Evolutionary conservation across 108 stramenopile species (phyloP).

Genomic region (Asterionellopsis glacialis): DNA sequence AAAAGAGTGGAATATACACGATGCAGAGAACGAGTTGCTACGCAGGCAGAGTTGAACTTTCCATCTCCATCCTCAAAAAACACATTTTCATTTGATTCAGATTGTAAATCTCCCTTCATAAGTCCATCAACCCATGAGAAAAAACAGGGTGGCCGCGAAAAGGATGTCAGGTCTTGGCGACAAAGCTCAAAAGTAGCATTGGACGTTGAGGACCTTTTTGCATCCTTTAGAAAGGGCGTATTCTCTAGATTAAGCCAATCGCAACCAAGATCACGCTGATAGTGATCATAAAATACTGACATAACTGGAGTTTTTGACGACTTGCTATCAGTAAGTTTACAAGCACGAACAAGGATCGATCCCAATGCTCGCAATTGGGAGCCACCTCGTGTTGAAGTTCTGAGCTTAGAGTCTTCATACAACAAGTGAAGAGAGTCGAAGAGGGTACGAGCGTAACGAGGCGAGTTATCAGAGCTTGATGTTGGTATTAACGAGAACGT

Average conservation of each 20-base stretch:
- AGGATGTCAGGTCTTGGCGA: not conserved
- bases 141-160: slow-evolving; percentile 30
- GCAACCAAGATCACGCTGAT: slow-evolving; percentile 31
- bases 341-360: slow-evolving; percentile 17
- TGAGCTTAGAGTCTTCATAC: slow-evolving; percentile 69
- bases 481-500: no score
- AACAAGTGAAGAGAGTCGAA: slow-evolving; percentile 70
- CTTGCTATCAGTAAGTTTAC: not conserved
- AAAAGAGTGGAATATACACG: slow-evolving; percentile 41
- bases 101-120: slow-evolving; percentile 1
- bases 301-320: not conserved
- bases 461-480: no score
- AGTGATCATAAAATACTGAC: slow-evolving; percentile 32
- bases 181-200: not conserved
- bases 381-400: slow-evolving; percentile 16
- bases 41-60: slow-evolving; percentile 42
- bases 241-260: no score
- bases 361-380: slow-evolving; percentile 15
- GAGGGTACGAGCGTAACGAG: slow-evolving; percentile 8
- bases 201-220: slow-evolving; percentile 7
- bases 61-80: slow-evolving; percentile 4
- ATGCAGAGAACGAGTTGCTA: slow-evolving; percentile 36
- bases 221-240: not conserved
- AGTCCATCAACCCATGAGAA: slow-evolving; percentile 34
- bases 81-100: not conserved